These are phyloP conservation scores for Clarireedia paspali DNA, from an alignment of 2,329 filamentous ascomycete species.

Conservation along the genomic window DNA sequence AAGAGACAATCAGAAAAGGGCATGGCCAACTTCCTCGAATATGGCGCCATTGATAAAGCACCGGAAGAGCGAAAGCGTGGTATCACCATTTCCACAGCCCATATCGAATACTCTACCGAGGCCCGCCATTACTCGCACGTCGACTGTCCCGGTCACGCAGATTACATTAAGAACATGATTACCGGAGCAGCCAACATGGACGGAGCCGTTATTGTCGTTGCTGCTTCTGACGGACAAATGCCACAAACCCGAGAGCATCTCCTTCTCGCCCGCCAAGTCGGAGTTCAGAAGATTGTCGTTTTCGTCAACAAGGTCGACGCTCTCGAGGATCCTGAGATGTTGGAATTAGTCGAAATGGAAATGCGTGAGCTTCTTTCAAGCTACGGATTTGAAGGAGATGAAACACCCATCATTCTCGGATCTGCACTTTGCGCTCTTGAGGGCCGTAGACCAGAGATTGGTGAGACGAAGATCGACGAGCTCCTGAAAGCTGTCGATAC, in stretches of 20 bases:
- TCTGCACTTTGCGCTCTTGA: conserved; percentile 94
- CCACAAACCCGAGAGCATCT: conserved; percentile 98
- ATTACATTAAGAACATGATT: conserved; percentile 99
- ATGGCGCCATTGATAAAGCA: conserved; percentile 97
- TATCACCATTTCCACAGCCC: conserved; percentile 97
- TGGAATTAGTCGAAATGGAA: conserved; percentile 99
- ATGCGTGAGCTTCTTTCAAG: conserved; percentile 92
- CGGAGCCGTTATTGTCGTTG: conserved; percentile 96
- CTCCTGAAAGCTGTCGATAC: conserved; percentile 82
- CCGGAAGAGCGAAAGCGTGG: conserved; percentile 99
- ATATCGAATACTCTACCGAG: conserved; percentile 97
- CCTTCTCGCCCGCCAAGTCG: conserved; percentile 94
- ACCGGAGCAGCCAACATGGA: conserved; percentile 99
- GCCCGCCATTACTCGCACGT: conserved; percentile 97
- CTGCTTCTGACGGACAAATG: conserved; percentile 98
- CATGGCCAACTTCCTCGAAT: conserved; percentile 88
- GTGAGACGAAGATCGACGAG: conserved; percentile 80
- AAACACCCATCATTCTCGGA: conserved; percentile 94
- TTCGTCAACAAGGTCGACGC: conserved; percentile 99
- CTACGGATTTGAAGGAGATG: conserved; percentile 97
- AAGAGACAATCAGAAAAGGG: conserved; percentile 97
- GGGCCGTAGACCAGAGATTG: conserved; percentile 78
- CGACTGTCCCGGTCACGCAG: conserved; percentile 98
- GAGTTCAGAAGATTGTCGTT: conserved; percentile 95
- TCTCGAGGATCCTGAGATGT: conserved; percentile 96